Percentiles rank a stretch among this genome's conserved stretches.
phyloP scores from a whole-genome alignment of 2,329 filamentous ascomycete species.

The Xylariales sp. region DNA sequence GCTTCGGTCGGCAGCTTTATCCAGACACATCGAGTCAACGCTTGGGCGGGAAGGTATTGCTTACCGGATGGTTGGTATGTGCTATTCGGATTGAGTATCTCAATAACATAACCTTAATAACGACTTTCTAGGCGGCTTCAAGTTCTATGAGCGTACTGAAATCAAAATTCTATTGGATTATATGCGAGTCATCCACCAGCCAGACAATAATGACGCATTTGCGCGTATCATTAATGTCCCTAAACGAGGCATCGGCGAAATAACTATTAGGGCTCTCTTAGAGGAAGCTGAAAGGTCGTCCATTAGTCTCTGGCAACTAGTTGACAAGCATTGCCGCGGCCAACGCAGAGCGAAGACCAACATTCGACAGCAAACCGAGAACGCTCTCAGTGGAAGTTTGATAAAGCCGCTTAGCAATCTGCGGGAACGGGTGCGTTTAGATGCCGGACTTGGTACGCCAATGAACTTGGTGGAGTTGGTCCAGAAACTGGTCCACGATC shows the following conservation, averaged over 20 bases:
- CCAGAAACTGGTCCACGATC: constrained; percentile 68
- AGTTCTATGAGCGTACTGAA: constrained; percentile 92
- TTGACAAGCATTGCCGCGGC: constrained; percentile 67
- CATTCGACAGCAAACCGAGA: constrained; percentile 63
- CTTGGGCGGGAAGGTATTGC: constrained; percentile 84
- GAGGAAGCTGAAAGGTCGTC: constrained; percentile 79
- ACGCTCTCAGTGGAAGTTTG: constrained; percentile 64
- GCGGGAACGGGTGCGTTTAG: constrained; percentile 49
- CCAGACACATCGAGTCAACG: constrained; percentile 85
- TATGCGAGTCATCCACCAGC: constrained; percentile 83
- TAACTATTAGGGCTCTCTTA: constrained; percentile 77
- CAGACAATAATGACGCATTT: constrained; percentile 87
- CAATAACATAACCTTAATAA: constrained; percentile 23
- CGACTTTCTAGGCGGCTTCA: constrained; percentile 67
- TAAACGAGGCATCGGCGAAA: constrained; percentile 81
- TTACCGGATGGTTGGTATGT: constrained; percentile 86
- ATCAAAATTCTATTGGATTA: constrained; percentile 91
- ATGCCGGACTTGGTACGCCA: constrained; percentile 43
- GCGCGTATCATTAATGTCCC: constrained; percentile 87
- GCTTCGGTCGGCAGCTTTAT: constrained; percentile 84
- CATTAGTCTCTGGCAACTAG: constrained; percentile 79
- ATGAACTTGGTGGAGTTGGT: constrained; percentile 61
- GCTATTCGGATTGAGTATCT: constrained; percentile 4
- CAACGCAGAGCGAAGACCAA: constrained; percentile 60
- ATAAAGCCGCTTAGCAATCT: constrained; percentile 57